These are phyloP conservation scores for Fraxinus anomala DNA, from an alignment of 257 asterid genomes.

Conservation along the genomic window DNA sequence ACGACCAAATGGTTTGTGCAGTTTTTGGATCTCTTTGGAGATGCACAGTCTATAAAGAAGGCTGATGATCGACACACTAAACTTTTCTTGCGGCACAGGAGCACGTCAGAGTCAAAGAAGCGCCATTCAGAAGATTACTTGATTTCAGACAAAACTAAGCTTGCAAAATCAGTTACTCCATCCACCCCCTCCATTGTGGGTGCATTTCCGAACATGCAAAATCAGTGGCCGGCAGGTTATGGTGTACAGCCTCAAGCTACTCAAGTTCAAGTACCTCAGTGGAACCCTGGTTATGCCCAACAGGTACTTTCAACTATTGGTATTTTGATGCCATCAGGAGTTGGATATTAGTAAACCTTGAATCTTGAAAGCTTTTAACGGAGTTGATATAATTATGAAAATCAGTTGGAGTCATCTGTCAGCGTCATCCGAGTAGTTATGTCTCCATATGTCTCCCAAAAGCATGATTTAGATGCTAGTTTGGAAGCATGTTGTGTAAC, in stretches of 20 bases:
- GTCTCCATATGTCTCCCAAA: neutral
- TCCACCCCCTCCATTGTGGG: slow-evolving; percentile 65
- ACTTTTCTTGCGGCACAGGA: slow-evolving; percentile 74
- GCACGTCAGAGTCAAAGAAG: slow-evolving; percentile 77
- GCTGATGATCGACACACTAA: slow-evolving; percentile 86
- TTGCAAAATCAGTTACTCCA: slow-evolving; percentile 58
- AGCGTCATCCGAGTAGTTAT: neutral
- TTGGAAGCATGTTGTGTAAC: neutral
- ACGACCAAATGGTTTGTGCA: slow-evolving; percentile 39
- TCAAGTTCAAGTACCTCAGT: slow-evolving; percentile 78
- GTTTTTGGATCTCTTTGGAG: slow-evolving; percentile 97
- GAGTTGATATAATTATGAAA: neutral
- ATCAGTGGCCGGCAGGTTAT: slow-evolving; percentile 86
- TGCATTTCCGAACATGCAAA: slow-evolving; percentile 67
- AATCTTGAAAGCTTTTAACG: neutral
- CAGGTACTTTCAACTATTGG: slow-evolving; percentile 49
- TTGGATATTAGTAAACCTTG: neutral
- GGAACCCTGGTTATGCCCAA: slow-evolving; percentile 81
- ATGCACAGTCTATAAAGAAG: slow-evolving; percentile 61
- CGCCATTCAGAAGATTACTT: slow-evolving; percentile 87
- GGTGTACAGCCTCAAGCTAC: slow-evolving; percentile 77
- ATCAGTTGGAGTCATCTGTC: neutral
- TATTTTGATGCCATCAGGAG: neutral
- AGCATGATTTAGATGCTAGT: neutral
- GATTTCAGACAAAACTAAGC: slow-evolving; percentile 71